Percentiles rank a stretch among this genome's conserved stretches.
Conservation (phyloP, 805 yeast genomes). For the Candida insectalens region DNA sequence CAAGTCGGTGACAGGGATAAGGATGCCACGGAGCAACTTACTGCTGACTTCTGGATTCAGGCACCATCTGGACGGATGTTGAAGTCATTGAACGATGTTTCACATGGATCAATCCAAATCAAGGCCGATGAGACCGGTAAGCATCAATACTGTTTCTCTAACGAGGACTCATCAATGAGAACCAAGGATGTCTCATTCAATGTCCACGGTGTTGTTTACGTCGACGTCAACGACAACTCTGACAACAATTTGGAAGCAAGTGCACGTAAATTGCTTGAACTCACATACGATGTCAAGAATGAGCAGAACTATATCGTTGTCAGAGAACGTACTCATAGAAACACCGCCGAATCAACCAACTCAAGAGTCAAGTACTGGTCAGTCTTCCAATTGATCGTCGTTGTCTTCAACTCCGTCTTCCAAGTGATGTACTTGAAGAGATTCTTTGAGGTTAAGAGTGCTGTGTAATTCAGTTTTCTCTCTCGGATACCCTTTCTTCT, state of each 20-base stretch:
- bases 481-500: too few relatives aligned
- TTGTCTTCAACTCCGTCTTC: conserved; percentile 77
- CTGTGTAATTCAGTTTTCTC: conserved; percentile 38
- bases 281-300: conserved; percentile 80
- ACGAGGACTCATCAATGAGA: conserved; percentile 60
- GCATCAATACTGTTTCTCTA: conserved; percentile 83
- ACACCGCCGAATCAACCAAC: conserved; percentile 96
- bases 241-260: conserved; percentile 78
- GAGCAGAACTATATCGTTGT: conserved; percentile 90
- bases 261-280: conserved; percentile 61
- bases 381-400: conserved; percentile 79
- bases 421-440: conserved; percentile 91
- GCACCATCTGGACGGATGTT: conserved; percentile 39
- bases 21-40: conserved; percentile 53
- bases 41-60: conserved; percentile 50
- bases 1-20: conserved; percentile 91
- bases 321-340: conserved; percentile 95
- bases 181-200: conserved; percentile 93
- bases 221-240: conserved; percentile 59
- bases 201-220: conserved; percentile 84
- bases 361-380: conserved; percentile 98
- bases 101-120: conserved; percentile 74
- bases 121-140: conserved; percentile 63
- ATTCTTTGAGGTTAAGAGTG: conserved; percentile 90
- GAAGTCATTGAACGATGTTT: conserved; percentile 40